Conservation (phyloP, 139 green algal genomes). For the Chlamydomonas sp. region DNA sequence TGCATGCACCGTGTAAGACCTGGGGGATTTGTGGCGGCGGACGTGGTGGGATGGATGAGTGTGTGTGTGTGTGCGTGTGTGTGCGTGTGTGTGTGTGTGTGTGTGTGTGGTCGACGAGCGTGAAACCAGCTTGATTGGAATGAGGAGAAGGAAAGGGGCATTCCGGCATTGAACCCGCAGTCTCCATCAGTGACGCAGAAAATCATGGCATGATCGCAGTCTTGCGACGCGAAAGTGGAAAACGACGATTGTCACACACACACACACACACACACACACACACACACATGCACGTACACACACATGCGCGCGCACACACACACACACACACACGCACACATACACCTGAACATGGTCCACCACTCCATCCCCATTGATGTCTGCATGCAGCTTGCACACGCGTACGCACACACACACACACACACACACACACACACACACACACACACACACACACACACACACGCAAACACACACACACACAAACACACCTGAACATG, state of each 20-base stretch:
- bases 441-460: neutral
- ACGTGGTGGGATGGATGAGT: too few species aligned
- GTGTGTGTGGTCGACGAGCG: too few species aligned
- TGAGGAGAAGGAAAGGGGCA: too few species aligned
- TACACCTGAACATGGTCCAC: conserved; percentile 75
- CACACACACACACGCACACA: neutral
- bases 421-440: conserved; percentile 3
- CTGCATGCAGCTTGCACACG: conserved; percentile 68
- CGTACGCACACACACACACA: neutral
- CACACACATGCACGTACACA: neutral
- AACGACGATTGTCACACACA: too few species aligned
- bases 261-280: conserved; percentile 3
- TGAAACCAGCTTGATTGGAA: too few species aligned
- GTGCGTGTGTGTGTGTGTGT: too few species aligned
- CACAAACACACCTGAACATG: conserved; percentile 51
- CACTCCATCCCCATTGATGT: conserved; percentile 93
- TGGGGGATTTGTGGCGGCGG: too few species aligned
- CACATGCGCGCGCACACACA: neutral
- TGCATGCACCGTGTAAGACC: conserved; percentile 7
- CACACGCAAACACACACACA: conserved; percentile 1
- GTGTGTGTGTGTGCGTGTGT: conserved; percentile 2
- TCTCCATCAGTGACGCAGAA: too few species aligned
- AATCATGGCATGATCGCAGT: too few species aligned
- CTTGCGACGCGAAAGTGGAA: too few species aligned
- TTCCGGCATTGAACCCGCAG: too few species aligned